Base-by-base conservation (phyloP, 345 rosid genomes). In the Passiflora organensis region DNA sequence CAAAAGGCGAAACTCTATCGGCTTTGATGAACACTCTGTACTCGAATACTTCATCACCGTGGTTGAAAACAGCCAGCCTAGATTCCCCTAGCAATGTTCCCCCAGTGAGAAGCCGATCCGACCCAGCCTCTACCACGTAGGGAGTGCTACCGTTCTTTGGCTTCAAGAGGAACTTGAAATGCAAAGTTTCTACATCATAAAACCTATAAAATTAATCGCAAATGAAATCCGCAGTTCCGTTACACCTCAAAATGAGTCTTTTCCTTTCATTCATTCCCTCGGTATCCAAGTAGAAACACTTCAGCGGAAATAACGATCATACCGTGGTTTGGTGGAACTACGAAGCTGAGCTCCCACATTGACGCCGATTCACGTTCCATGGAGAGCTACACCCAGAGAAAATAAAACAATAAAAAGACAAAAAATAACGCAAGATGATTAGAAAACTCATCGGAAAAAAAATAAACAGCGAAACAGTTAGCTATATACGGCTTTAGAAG, bases 241-340 rank as follows among this genome's bases (percentile, higher is more conserved):
- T 20, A 36, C 18, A 54, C 12, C 17, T 25, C 13, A n/a, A 51
- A 45, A 43, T 14, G 34, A 28, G 34, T 28, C 47, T 47, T 12
- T 13, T 51, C 38, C 39, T 16, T 11, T 4, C 5, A 41, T 6
- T 19, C 10, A 6, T 21, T 28, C n/a, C n/a, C n/a, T n/a, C n/a
- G n/a, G n/a, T 58, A 42, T 43, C 56, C 32, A 32, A n/a, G 14
- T 36, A n/a, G n/a, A n/a, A 41, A 53, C 56, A 2, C 34, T 28
- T 28, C 34, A 3, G 34, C 34, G 8, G 8, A 28, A 2, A 28
- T 28, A 28, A 28, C 34, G 3, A 19, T 11, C 49, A 41, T 63
- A 93, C 99, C 96, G 60, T 93, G 99, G 78, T 93, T 86, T 49
- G 99, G 83, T 65, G 99, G 95, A 67, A 93, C 95, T 53, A 93